Evolutionary conservation across 2,329 filamentous ascomycete genomes (phyloP).

Genomic region (Cladosporium halotolerans): DNA sequence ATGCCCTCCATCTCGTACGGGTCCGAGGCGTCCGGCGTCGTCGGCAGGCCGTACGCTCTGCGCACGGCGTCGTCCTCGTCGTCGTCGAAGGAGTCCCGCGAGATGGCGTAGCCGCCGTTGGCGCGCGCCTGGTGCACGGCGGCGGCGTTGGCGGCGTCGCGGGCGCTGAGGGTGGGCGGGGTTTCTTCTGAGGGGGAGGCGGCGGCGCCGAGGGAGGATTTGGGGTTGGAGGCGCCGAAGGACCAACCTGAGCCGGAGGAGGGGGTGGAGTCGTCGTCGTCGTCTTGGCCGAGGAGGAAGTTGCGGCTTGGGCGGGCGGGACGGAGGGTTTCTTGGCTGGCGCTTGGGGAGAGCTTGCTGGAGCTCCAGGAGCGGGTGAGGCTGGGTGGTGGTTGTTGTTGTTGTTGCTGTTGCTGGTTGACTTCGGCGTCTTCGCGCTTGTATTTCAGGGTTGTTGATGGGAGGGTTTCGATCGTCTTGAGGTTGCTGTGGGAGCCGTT

Average conservation of each 20-base stretch:
- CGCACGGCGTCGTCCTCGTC: constrained; percentile 37
- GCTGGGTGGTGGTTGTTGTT: constrained; percentile 15
- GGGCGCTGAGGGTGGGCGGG: background rate
- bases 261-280: constrained; percentile 13
- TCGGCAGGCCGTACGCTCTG: constrained; percentile 38
- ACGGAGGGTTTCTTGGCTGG: constrained; percentile 75
- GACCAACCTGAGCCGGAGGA: constrained; percentile 28
- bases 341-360: constrained; percentile 56
- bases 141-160: constrained; percentile 5
- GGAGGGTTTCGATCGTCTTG: constrained; percentile 81
- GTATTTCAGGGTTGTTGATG: constrained; percentile 82
- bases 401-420: background rate
- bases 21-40: constrained; percentile 20
- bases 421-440: constrained; percentile 12
- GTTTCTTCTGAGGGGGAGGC: constrained; percentile 11
- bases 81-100: constrained; percentile 40
- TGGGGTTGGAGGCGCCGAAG: constrained; percentile 29
- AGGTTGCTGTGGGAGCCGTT: constrained; percentile 51
- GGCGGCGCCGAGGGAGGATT: constrained; percentile 26
- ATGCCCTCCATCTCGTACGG: constrained; percentile 57
- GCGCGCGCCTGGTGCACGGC: constrained; percentile 1
- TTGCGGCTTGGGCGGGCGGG: constrained; percentile 62
- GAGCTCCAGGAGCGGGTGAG: constrained; percentile 10
- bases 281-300: constrained; percentile 50
- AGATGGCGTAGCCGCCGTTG: constrained; percentile 6